Percentiles rank a stretch among this genome's conserved stretches.
Evolutionary conservation across 2,329 filamentous ascomycete species (phyloP).

Genomic region (Epichloe festucae): DNA sequence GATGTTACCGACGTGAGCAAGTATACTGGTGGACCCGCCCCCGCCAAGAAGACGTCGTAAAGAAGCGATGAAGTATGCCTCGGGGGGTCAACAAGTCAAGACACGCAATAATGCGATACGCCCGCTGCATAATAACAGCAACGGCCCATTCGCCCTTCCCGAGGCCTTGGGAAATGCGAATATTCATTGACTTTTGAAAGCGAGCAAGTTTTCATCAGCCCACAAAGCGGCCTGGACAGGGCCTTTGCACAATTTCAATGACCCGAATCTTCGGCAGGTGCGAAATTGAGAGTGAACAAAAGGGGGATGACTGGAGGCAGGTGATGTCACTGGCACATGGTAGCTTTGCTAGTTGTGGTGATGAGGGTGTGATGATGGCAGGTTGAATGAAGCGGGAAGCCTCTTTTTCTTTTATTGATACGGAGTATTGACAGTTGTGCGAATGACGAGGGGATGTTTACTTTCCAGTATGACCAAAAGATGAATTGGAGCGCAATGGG

Average conservation of each 20-base stretch:
- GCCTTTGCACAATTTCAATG: too few species aligned
- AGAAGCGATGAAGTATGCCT: not conserved
- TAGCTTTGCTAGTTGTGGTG: not conserved
- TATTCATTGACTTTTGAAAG: too few species aligned
- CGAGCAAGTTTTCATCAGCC: too few species aligned
- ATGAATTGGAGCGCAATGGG: conserved; percentile 3
- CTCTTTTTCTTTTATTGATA: conserved; percentile 2
- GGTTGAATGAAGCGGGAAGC: not conserved
- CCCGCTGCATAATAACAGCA: too few species aligned
- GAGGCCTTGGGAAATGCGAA: too few species aligned
- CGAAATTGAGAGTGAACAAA: not conserved
- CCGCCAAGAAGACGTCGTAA: conserved; percentile 35
- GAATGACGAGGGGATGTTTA: not conserved
- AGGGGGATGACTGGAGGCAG: not conserved
- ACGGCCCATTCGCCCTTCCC: too few species aligned
- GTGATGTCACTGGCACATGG: not conserved
- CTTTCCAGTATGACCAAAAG: not conserved
- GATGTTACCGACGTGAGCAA: conserved; percentile 66
- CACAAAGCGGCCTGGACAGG: too few species aligned
- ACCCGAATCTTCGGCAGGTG: too few species aligned
- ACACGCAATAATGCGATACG: too few species aligned
- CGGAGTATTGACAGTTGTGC: conserved; percentile 1
- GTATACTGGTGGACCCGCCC: conserved; percentile 49
- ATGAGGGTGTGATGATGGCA: not conserved
- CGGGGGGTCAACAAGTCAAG: too few species aligned